Evolutionary conservation across 352 stramenopile genomes (phyloP).

Genomic region (Globisporangium cystogenes): DNA sequence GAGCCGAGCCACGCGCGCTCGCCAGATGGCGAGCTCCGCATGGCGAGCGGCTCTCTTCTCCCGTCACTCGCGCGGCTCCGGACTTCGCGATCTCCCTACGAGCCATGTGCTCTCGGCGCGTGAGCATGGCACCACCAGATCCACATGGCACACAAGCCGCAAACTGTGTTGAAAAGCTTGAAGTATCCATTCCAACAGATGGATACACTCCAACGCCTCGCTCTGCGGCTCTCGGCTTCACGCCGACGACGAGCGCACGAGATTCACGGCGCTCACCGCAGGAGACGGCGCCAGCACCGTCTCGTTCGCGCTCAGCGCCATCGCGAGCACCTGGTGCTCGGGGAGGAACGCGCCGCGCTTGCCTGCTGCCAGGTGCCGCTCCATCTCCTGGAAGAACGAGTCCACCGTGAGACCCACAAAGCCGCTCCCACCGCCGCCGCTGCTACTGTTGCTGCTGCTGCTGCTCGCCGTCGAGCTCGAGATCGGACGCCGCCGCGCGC

Average conservation of each 20-base stretch:
- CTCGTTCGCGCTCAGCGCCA: slow-evolving; percentile 58
- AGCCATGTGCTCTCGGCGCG: no score
- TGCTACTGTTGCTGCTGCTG: background rate
- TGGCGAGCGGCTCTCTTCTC: background rate
- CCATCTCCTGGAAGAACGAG: slow-evolving; percentile 58
- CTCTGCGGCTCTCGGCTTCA: no score
- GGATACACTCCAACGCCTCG: background rate
- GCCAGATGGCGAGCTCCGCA: background rate
- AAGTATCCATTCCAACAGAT: no score
- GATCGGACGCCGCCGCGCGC: background rate
- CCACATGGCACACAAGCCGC: no score
- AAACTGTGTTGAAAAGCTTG: no score
- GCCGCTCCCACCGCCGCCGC: slow-evolving; percentile 11
- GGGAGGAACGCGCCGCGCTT: slow-evolving; percentile 45
- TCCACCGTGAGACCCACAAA: slow-evolving; percentile 48
- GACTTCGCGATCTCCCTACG: no score
- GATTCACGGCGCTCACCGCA: background rate
- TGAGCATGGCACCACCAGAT: no score
- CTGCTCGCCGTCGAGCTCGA: background rate
- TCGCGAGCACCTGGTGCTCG: slow-evolving; percentile 27
- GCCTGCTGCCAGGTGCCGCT: slow-evolving; percentile 34
- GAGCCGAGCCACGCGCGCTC: no score
- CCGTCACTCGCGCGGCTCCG: no score
- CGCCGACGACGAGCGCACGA: slow-evolving; percentile 5
- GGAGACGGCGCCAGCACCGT: slow-evolving; percentile 11